Base-by-base conservation (phyloP, 768 basidiomycete species). In the Scleroderma citrinum region DNA sequence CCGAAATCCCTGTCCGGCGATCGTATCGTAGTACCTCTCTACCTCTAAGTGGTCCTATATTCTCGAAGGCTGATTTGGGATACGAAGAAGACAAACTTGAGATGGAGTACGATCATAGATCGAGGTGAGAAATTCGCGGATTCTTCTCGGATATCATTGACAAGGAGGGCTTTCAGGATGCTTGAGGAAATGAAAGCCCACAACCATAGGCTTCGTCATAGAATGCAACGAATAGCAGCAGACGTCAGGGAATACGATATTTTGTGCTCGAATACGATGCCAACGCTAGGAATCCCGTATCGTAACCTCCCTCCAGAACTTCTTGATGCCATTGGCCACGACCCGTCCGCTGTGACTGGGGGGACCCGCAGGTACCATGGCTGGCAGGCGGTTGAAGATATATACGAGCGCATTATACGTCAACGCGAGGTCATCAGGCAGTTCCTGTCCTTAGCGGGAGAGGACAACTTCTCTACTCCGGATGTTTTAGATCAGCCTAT, bases 301-400 rank as follows among this genome's bases (percentile, higher is more conserved):
- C 67, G 59, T 14, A 67, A 69, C 34, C 69, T 90, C 35, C 82
- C 87, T 7, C 70, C 71, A 54, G 84, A 87, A 19, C 71, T 90
- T 7, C 64, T 87, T 32, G 87, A 89, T 43, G 83, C 86, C 3
- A 81, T 88, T 57, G 78, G 75, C 32, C 85, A 86, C 51, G 87
- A 91, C 60, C 87, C 87, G 42, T 79, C 85, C 2, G 80, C 82
- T n/a, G 81, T 88, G 17, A 85, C 80, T 3, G 76, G 83, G 16
- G 67, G 76, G 6, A 86, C 87, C 0, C 76, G 82, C 41, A 72
- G 76, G 37, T 71, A 76, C 24, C 71, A 68, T 44, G 79, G 86
- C 10, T 90, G 83, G 82, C 72, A 75, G 52, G 85, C 83, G 2
- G 84, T 88, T 14, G 87, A 91, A 50, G 85, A 91, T 50, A 85